phyloP scores from a whole-genome alignment of 2,329 filamentous ascomycete genomes.

The Sporothrix brunneoviolacea region DNA sequence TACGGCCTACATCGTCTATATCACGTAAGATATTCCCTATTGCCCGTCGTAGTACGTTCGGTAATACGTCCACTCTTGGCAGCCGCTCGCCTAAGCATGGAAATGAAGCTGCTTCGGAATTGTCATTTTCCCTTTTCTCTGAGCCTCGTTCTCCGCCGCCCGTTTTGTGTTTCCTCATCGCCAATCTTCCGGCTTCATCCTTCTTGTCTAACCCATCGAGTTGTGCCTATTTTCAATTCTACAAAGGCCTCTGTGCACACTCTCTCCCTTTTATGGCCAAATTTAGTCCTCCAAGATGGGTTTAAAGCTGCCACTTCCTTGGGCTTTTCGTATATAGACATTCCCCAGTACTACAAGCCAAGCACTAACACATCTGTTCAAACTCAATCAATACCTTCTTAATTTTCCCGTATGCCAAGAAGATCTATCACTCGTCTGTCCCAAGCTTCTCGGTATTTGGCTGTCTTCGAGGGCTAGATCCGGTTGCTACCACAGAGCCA shows the following conservation, averaged over 20 bases:
- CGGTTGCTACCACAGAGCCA: background rate
- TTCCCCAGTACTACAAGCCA: no score
- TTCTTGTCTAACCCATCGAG: no score
- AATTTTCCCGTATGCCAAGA: background rate
- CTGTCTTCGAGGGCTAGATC: background rate
- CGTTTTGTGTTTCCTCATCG: background rate
- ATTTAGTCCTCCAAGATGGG: no score
- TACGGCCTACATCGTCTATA: background rate
- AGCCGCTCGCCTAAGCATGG: constrained; percentile 5
- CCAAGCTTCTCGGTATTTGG: background rate
- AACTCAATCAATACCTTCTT: background rate
- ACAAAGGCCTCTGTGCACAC: no score
- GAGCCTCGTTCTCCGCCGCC: background rate
- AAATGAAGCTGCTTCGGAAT: background rate
- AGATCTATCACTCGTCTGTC: no score
- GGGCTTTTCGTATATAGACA: no score
- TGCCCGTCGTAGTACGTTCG: background rate
- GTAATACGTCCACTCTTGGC: background rate
- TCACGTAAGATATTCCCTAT: background rate
- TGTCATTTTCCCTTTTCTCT: background rate
- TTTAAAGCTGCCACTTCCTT: no score
- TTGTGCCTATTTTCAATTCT: background rate
- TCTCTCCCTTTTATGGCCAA: no score
- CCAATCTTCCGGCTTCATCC: no score
- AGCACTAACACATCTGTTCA: no score